Conservation (phyloP, 768 basidiomycete genomes). For the Megacollybia marginata region DNA sequence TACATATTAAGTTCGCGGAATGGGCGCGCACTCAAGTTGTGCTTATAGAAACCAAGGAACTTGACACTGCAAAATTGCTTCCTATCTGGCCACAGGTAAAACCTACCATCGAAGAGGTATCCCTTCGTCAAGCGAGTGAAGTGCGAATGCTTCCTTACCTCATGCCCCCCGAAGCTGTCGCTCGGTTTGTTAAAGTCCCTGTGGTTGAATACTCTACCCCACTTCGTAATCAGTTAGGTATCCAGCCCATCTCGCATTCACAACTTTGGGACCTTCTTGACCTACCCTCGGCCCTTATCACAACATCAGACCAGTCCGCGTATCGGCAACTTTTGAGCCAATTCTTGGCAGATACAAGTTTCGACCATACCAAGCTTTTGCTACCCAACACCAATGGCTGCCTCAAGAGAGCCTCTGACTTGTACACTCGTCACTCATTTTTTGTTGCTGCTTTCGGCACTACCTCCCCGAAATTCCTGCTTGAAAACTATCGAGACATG, state of each 20-base stretch:
- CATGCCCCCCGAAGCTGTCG: neutral
- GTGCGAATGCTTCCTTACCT: conserved; percentile 1
- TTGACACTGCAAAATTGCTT: conserved; percentile 10
- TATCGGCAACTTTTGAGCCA: neutral
- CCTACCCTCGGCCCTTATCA: neutral
- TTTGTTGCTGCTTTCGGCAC: conserved; percentile 28
- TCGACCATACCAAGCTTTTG: conserved; percentile 8
- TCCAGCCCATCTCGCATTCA: neutral
- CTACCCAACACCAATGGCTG: conserved; percentile 24
- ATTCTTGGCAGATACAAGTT: neutral
- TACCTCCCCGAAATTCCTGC: conserved; percentile 23
- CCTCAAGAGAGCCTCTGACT: conserved; percentile 16
- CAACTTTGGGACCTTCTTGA: conserved; percentile 1
- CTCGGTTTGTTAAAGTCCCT: neutral
- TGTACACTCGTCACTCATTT: conserved; percentile 28
- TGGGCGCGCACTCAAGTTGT: conserved; percentile 22
- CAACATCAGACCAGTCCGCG: neutral
- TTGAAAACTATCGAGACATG: conserved; percentile 18
- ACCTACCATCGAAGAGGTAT: neutral
- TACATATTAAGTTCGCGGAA: conserved; percentile 16
- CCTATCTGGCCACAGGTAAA: conserved; percentile 25
- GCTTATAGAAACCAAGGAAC: neutral
- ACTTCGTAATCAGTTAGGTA: neutral
- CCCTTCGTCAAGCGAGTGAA: neutral
- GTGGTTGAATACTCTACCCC: neutral